Evolutionary conservation across 352 stramenopile species (phyloP).

Genomic region (Blastocystis sp.): DNA sequence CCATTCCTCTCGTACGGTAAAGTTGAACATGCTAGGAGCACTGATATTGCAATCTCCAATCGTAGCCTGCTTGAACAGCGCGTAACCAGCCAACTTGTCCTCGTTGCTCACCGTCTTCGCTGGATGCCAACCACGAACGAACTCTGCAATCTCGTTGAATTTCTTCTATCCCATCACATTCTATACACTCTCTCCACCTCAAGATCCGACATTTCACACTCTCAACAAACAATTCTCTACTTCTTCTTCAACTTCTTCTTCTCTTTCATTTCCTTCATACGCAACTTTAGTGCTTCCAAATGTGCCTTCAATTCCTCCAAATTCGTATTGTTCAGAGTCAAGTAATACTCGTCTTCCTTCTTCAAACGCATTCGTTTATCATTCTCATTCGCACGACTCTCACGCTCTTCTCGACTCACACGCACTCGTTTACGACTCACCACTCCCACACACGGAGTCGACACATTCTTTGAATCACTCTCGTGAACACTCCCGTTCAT

Average conservation of each 20-base stretch:
- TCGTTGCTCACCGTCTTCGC: conserved; percentile 64
- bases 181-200: neutral
- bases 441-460: neutral
- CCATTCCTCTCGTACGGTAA: neutral
- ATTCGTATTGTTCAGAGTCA: neutral
- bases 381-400: neutral
- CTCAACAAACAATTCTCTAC: neutral
- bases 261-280: conserved; percentile 30
- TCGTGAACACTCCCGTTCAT: neutral
- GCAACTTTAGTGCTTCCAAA: neutral
- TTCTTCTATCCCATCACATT: neutral
- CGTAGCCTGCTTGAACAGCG: conserved; percentile 78
- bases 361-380: neutral
- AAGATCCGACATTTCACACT: neutral
- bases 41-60: conserved; percentile 71
- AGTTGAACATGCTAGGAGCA: conserved; percentile 68
- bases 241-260: conserved; percentile 46
- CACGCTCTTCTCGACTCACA: neutral
- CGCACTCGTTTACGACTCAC: neutral
- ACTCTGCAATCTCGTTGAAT: neutral
- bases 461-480: neutral
- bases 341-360: neutral
- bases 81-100: conserved; percentile 75
- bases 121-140: conserved; percentile 25
- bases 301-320: neutral